Percentiles rank a stretch among this genome's conserved stretches.
These are phyloP conservation scores for Mesembryanthemum crystallinum DNA, from an alignment of 148 eudicot species.

Conservation along the genomic window DNA sequence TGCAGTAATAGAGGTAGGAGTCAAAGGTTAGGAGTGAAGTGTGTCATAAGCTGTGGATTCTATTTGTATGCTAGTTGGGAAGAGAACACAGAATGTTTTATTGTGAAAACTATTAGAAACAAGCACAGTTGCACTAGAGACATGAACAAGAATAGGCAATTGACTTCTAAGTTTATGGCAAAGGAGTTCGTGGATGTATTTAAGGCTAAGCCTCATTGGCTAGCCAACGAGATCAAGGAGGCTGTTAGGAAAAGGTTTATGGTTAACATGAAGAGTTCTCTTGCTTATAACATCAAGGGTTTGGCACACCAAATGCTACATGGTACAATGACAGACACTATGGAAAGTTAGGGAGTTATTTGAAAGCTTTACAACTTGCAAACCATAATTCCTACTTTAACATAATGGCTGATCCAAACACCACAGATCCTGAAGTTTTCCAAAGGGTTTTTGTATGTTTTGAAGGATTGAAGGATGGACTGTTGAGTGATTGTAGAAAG, in stretches of 20 bases:
- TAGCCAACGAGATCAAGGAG: background rate
- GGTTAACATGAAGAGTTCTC: background rate
- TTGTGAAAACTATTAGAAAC: background rate
- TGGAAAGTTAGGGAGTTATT: background rate
- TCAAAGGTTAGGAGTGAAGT: background rate
- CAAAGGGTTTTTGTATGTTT: background rate
- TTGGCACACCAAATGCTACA: background rate
- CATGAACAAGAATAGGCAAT: background rate
- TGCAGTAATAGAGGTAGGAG: background rate
- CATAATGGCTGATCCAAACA: too few relatives aligned
- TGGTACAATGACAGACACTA: constrained; percentile 1
- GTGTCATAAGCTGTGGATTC: background rate
- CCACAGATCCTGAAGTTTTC: background rate
- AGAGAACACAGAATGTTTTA: background rate
- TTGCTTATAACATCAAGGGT: background rate
- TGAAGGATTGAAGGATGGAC: background rate
- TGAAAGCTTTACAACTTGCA: background rate
- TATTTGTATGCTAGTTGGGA: background rate
- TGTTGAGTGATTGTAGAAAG: background rate
- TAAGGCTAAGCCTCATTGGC: constrained; percentile 7
- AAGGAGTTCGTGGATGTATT: background rate
- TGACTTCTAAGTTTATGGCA: background rate
- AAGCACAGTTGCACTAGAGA: background rate
- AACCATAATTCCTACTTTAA: background rate
- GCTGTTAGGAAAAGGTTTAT: background rate